Evolutionary conservation across 2,329 filamentous ascomycete genomes (phyloP).

Genomic region (Sclerotinia glacialis): DNA sequence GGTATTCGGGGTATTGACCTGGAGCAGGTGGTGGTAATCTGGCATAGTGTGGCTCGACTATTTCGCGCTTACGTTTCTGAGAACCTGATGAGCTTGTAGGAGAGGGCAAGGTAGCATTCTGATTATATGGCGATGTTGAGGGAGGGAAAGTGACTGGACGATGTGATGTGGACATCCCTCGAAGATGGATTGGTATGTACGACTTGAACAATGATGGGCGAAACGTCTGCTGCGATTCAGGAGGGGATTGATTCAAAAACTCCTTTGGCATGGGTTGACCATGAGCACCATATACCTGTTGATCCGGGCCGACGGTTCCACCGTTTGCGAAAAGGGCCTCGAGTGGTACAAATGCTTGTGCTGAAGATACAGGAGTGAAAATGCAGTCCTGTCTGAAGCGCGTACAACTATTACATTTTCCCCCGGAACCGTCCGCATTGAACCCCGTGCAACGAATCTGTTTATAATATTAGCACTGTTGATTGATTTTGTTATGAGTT

Average conservation of each 20-base stretch:
- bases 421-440: conserved; percentile 63
- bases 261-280: conserved; percentile 40
- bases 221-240: conserved; percentile 11
- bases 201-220: background rate
- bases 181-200: background rate
- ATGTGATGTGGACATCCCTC: background rate
- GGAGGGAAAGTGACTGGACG: background rate
- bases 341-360: conserved; percentile 71
- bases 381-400: conserved; percentile 75
- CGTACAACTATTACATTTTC: conserved; percentile 69
- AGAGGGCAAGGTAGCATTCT: conserved; percentile 29
- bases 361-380: conserved; percentile 72
- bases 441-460: conserved; percentile 77
- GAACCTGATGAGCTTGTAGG: conserved; percentile 36
- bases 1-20: conserved; percentile 31
- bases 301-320: conserved; percentile 43
- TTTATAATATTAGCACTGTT: conserved; percentile 25
- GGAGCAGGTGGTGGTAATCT: conserved; percentile 39
- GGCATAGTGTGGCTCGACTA: conserved; percentile 40
- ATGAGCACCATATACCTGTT: conserved; percentile 43
- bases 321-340: conserved; percentile 62
- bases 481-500: background rate
- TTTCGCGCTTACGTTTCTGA: conserved; percentile 35
- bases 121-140: background rate
- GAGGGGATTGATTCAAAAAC: conserved; percentile 29